Evolutionary conservation across 768 basidiomycete species (phyloP), one percentile per base, ranked within the genome.

Genomic region (Suillus decipiens): DNA sequence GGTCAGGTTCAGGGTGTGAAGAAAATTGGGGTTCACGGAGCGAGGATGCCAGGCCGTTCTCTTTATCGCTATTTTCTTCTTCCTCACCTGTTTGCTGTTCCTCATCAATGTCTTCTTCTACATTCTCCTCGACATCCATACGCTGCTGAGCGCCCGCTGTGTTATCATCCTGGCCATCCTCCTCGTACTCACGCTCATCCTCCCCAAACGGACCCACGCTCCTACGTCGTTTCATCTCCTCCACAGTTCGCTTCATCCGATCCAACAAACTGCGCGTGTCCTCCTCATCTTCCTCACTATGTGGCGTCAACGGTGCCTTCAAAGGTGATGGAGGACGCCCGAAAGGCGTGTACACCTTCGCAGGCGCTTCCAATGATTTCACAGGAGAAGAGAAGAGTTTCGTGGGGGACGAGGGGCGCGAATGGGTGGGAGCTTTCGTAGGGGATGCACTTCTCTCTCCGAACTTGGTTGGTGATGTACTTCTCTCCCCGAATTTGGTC

Each of bases 81-180:
- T 41, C 57, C 5, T 43, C 58, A 8, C 50, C 59, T 24, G n/a
- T 22, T 59, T 59, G 55, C 19, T 22, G 55, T 24, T 41, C 36
- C 6, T 47, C 62, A 15, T 22, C 48, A 39, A 48, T 62, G 28
- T 67, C 45, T 24, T 66, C 42, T 70, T 68, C 34, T 63, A 72
- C 62, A 81, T 73, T 64, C 76, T 77, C 73, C 81, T 56, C 48
- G 54, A 53, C 77, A 81, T 82, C 60, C 72, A 76, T 64, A 41
- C 17, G 39, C 10, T 6, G 37, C 80, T 80, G 37, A 82, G 79
- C 7, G 17, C 5, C 56, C 17, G 3, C 11, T 31, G 17, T n/a
- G 78, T 82, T 69, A 78, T 80, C 82, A 82, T 82, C 67, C 73
- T 79, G 58, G 47, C 73, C 74, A 22, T 78, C 76, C 14, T 77